Evolutionary conservation across 2,329 filamentous ascomycete species (phyloP), one percentile per base, ranked within the genome.

Genomic region (Curvularia hawaiiensis): DNA sequence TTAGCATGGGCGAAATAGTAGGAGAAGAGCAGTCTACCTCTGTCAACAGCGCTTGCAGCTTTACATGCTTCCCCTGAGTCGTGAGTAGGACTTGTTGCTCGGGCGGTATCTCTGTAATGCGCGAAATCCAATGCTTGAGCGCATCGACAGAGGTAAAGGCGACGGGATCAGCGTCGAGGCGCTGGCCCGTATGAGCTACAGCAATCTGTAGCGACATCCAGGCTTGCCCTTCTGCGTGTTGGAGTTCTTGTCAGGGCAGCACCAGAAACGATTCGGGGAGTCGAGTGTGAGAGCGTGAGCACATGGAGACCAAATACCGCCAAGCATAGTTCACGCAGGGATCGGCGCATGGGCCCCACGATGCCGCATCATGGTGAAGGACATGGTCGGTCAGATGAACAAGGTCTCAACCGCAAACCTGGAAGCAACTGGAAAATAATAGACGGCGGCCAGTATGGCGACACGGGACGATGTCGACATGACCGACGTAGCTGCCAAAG

Each of bases 121-220:
- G 85, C 60, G 89, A 84, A 67, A 98, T 89, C 87, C 91, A 95
- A 77, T 84, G 80, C 78, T 90, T 91, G 67, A 98, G 86, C 62
- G 90, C 90, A 79, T 98, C 94, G 75, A 97, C 84, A 57, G 88
- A 90, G 68, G 85, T 83, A 78, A 94, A 90, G 74, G 87, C 85
- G 63, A 88, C 84, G 66, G 88, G 86, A 79, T 96, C 91, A 76
- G 90, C 85, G 76, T 88, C 84, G 75, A 97, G 84, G 79, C 89
- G 89, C 83, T 92, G 89, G 82, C 94, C 94, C 79, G 90, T 92
- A 81, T 96, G 93, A 84, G 92, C 92, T 75, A 97, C 89, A 82
- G 92, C 91, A 79, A 97, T 88, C 81, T 91, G 88, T 77, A 94
- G 86, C 82, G 91, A 90, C 92, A 96, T 96, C 79, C 83, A 85